A percentile compares a stretch with the other conserved stretches of the same genome.
These are phyloP conservation scores for Cutaneotrichosporon mucoides DNA, from an alignment of 1,284 basidiomycete species.

Conservation along the genomic window DNA sequence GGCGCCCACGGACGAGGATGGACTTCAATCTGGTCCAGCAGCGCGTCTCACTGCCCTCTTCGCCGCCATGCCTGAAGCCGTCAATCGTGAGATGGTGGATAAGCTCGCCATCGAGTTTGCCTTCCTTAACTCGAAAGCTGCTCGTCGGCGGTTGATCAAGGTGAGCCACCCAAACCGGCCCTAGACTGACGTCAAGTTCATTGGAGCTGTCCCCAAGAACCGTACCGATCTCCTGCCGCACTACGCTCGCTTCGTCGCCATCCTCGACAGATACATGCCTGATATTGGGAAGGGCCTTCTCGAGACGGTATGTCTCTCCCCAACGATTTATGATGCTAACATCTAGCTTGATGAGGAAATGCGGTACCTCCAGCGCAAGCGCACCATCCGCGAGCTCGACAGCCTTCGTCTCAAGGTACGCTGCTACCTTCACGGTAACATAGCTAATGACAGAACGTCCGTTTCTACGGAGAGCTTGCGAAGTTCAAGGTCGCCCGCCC, in stretches of 20 bases:
- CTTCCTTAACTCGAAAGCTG: conserved; percentile 91
- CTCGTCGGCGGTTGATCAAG: conserved; percentile 81
- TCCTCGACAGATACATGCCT: conserved; percentile 85
- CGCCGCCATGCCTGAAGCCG: conserved; percentile 86
- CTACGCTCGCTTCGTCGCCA: conserved; percentile 85
- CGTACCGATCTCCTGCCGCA: conserved; percentile 88
- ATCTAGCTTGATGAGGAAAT: conserved; percentile 90
- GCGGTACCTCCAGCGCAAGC: conserved; percentile 91
- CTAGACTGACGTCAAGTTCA: conserved; percentile 57
- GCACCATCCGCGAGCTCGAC: conserved; percentile 79
- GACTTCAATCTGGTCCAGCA: conserved; percentile 68
- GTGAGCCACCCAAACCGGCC: conserved; percentile 47
- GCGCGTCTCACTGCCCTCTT: conserved; percentile 89
- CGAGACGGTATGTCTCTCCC: conserved; percentile 57
- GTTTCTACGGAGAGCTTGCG: conserved; percentile 84
- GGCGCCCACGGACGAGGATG: conserved; percentile 40
- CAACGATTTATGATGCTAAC: conserved; percentile 4
- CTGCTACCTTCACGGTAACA: background rate
- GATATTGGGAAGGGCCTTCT: conserved; percentile 82
- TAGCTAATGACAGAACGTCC: conserved; percentile 63
- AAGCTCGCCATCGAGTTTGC: conserved; percentile 94
- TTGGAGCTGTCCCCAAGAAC: conserved; percentile 79
- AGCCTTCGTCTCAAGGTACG: conserved; percentile 76
- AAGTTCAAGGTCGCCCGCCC: conserved; percentile 93
- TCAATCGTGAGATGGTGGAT: conserved; percentile 87